A percentile compares a stretch with the other conserved stretches of the same genome.
phyloP scores from a whole-genome alignment of 768 basidiomycete genomes.

The Coprinellus aureogranulatus region DNA sequence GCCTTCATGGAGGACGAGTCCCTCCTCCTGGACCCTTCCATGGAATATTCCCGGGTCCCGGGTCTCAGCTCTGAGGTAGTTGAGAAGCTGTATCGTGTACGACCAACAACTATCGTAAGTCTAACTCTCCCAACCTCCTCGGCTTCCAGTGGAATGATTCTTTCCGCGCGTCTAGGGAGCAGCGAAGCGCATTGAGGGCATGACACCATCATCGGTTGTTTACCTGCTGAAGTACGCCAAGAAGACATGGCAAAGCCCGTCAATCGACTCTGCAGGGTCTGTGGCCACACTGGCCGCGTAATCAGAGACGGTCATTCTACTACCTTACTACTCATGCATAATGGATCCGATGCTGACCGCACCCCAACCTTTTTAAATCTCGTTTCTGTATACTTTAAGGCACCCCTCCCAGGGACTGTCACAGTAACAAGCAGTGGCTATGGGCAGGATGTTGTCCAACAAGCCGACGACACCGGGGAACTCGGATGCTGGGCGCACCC shows the following conservation, averaged over 20 bases:
- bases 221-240: constrained; percentile 65
- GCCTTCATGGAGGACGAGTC: constrained; percentile 76
- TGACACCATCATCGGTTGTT: constrained; percentile 80
- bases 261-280: no score
- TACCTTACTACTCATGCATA: no score
- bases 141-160: neutral
- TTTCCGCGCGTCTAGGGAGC: constrained; percentile 60
- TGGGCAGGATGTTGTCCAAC: no score
- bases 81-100: constrained; percentile 56
- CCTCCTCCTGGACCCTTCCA: constrained; percentile 60
- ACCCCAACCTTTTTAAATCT: no score
- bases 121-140: neutral
- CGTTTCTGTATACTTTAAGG: no score
- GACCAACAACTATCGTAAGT: constrained; percentile 69
- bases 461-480: no score
- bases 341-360: no score
- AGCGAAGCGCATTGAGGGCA: constrained; percentile 90
- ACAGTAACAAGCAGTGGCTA: no score
- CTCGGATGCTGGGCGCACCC: no score
- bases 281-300: no score
- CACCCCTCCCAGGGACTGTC: no score
- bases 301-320: no score
- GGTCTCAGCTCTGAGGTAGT: constrained; percentile 77
- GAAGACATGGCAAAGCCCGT: constrained; percentile 29
- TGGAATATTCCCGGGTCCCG: constrained; percentile 64